Evolutionary conservation across 2,329 filamentous ascomycete species (phyloP).

Genomic region (Rutstroemia sydowiana): DNA sequence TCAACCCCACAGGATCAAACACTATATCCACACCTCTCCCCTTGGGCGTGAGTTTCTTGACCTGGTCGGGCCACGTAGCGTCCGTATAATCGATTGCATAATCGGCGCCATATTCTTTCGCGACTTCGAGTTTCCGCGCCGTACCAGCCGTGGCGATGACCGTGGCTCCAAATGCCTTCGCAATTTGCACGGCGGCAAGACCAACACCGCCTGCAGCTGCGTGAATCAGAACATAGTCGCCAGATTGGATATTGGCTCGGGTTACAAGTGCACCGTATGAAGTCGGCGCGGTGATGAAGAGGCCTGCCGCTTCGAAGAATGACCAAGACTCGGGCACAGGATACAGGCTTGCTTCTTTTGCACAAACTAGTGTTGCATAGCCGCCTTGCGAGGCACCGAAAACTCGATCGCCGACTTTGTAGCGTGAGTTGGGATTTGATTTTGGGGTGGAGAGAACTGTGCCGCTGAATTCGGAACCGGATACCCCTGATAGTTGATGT

Average conservation of each 20-base stretch:
- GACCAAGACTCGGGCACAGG: slow-evolving; percentile 76
- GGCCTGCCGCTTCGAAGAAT: slow-evolving; percentile 74
- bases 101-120: slow-evolving; percentile 75
- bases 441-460: slow-evolving; percentile 61
- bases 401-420: slow-evolving; percentile 71
- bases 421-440: slow-evolving; percentile 46
- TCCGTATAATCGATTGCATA: slow-evolving; percentile 71
- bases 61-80: slow-evolving; percentile 54
- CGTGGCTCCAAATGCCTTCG: slow-evolving; percentile 83
- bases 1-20: slow-evolving; percentile 87
- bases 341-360: slow-evolving; percentile 58
- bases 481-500: slow-evolving; percentile 39
- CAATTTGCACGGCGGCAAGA: slow-evolving; percentile 84
- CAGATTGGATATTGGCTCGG: slow-evolving; percentile 67
- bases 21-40: slow-evolving; percentile 75
- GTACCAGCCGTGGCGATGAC: slow-evolving; percentile 91
- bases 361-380: slow-evolving; percentile 70
- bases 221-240: slow-evolving; percentile 84
- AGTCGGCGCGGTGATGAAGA: slow-evolving; percentile 90
- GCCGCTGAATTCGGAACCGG: slow-evolving; percentile 82
- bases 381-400: slow-evolving; percentile 84
- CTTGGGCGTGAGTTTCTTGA: slow-evolving; percentile 71
- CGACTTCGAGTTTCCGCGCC: slow-evolving; percentile 70
- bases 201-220: slow-evolving; percentile 90
- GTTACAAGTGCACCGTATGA: slow-evolving; percentile 77